Evolutionary conservation across 1,139 yeast species (phyloP).

Genomic region (Diutina scorzettiae): DNA sequence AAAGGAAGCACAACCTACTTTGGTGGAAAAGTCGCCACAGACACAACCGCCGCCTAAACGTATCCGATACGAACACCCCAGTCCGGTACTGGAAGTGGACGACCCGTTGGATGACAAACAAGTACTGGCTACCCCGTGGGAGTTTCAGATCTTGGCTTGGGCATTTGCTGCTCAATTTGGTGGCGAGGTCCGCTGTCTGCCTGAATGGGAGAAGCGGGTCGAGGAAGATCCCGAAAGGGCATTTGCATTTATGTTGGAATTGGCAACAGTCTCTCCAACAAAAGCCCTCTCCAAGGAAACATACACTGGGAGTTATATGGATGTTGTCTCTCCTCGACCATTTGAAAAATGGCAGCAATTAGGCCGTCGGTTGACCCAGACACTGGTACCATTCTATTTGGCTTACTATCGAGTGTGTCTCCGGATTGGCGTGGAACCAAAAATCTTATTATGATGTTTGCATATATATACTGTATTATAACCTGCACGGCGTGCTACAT

Average conservation of each 20-base stretch:
- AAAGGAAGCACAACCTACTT: not conserved
- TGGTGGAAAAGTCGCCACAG: not conserved
- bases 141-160: not conserved
- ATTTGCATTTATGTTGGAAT: not conserved
- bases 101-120: not conserved
- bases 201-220: not conserved
- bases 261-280: not conserved
- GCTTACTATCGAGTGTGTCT: not conserved
- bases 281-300: not conserved
- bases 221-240: not conserved
- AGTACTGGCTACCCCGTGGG: not conserved
- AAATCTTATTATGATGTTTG: not conserved
- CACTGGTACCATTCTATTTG: not conserved
- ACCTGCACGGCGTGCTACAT: no score
- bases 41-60: not conserved
- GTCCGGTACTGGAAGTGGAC: conserved; percentile 5
- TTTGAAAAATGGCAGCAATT: not conserved
- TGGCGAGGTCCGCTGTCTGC: not conserved
- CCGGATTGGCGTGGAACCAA: not conserved
- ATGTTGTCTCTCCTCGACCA: not conserved
- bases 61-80: not conserved
- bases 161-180: not conserved
- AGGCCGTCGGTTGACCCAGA: not conserved
- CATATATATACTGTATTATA: no score
- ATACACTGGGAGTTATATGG: not conserved